Evolutionary conservation across 805 yeast species (phyloP).

Genomic region (Candida sanyiensis): DNA sequence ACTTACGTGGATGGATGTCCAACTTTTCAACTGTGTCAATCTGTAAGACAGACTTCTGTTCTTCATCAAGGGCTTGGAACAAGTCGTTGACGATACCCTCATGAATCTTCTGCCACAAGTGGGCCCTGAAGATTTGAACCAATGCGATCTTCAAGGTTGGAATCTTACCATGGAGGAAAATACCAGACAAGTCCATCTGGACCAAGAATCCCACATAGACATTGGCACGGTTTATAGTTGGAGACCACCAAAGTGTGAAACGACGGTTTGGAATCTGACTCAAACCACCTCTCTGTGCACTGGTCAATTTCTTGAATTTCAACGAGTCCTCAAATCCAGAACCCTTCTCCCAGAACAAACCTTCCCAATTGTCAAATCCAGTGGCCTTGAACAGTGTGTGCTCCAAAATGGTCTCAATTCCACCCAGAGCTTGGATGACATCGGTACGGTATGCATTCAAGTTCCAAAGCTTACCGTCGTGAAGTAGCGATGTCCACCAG

Average conservation of each 20-base stretch:
- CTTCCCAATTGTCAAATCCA: slow-evolving; percentile 98
- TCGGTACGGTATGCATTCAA: slow-evolving; percentile 88
- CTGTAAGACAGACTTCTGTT: slow-evolving; percentile 73
- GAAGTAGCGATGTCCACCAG: slow-evolving; percentile 94
- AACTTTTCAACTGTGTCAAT: slow-evolving; percentile 85
- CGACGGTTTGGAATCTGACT: slow-evolving; percentile 97
- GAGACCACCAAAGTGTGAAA: slow-evolving; percentile 99
- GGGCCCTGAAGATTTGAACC: slow-evolving; percentile 95
- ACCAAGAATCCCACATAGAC: slow-evolving; percentile 97
- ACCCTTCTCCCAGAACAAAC: slow-evolving; percentile 96
- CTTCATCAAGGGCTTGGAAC: slow-evolving; percentile 87
- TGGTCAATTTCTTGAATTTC: slow-evolving; percentile 90
- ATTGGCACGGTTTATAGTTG: slow-evolving; percentile 95
- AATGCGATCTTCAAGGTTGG: slow-evolving; percentile 94
- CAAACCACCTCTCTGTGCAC: slow-evolving; percentile 95
- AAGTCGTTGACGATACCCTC: slow-evolving; percentile 91
- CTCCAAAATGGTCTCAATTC: slow-evolving; percentile 91
- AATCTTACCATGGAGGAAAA: slow-evolving; percentile 93
- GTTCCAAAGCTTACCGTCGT: slow-evolving; percentile 96
- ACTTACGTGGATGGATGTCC: slow-evolving; percentile 93
- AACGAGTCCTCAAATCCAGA: slow-evolving; percentile 95
- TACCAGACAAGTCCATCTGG: slow-evolving; percentile 93
- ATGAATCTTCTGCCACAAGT: slow-evolving; percentile 98
- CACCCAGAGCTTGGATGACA: slow-evolving; percentile 95
- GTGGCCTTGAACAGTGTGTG: slow-evolving; percentile 95